These are phyloP conservation scores for Cucurbita pepo DNA, from an alignment of 306 rosid species.

Conservation along the genomic window DNA sequence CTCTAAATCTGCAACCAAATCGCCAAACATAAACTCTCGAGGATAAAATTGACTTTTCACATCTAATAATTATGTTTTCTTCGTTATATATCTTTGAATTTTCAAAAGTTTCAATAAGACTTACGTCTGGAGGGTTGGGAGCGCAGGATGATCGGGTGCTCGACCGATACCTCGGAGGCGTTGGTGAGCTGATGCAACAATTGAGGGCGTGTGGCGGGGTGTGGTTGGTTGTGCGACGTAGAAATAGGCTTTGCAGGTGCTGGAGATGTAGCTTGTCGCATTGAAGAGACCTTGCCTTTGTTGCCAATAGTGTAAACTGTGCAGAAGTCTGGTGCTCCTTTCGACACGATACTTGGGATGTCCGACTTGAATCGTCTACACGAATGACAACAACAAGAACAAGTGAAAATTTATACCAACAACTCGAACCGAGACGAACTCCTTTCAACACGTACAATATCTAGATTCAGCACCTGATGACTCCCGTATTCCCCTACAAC, in stretches of 20 bases:
- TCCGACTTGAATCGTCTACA: conserved; percentile 60
- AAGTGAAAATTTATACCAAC: too few species aligned
- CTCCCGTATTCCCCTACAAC: too few species aligned
- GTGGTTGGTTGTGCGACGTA: not conserved
- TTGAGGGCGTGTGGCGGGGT: not conserved
- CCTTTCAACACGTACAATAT: too few species aligned
- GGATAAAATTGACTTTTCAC: not conserved
- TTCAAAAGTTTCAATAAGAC: not conserved
- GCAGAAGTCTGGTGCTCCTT: conserved; percentile 58
- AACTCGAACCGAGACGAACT: too few species aligned
- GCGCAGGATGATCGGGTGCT: not conserved
- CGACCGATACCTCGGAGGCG: not conserved
- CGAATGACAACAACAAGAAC: not conserved
- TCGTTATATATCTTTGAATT: not conserved
- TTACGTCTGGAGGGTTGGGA: not conserved
- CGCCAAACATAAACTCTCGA: not conserved
- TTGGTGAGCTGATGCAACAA: not conserved
- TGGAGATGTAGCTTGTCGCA: conserved; percentile 29
- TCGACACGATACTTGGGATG: conserved; percentile 40
- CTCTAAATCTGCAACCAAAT: conserved; percentile 9
- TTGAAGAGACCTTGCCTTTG: conserved; percentile 53
- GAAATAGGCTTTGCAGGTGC: conserved; percentile 11
- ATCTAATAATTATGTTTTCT: not conserved
- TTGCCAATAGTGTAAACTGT: conserved; percentile 44
- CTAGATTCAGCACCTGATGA: too few species aligned